phyloP scores from a whole-genome alignment of 352 stramenopile genomes.

The Phytophthora pisi region DNA sequence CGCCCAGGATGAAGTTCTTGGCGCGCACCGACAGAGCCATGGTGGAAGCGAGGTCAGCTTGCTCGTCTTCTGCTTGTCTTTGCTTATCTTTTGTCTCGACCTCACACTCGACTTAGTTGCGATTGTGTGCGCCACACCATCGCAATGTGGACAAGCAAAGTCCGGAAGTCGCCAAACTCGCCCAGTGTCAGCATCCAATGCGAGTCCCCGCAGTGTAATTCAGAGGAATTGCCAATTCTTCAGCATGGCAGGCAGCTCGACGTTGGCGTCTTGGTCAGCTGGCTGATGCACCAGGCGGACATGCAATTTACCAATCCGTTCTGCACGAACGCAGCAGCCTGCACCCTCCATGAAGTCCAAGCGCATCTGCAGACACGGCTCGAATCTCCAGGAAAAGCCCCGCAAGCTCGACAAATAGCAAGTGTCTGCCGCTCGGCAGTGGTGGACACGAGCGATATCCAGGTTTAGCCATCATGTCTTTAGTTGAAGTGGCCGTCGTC shows the following conservation, averaged over 20 bases:
- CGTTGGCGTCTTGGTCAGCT: not conserved
- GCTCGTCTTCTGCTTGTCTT: not conserved
- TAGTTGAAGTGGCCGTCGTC: not conserved
- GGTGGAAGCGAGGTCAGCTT: not conserved
- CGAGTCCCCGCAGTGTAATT: no score
- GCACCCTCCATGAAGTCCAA: not conserved
- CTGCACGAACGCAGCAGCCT: not conserved
- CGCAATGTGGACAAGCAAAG: not conserved
- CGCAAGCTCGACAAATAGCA: not conserved
- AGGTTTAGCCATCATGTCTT: not conserved
- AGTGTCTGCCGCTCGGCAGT: not conserved
- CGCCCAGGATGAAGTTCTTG: conserved; percentile 81
- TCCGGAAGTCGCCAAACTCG: no score
- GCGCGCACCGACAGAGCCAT: conserved; percentile 74
- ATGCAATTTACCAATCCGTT: not conserved
- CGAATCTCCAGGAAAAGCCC: no score
- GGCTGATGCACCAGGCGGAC: not conserved
- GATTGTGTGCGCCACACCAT: not conserved
- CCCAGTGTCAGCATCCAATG: no score
- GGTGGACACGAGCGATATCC: not conserved
- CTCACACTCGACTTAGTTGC: not conserved
- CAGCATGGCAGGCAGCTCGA: not conserved
- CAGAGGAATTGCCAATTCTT: not conserved
- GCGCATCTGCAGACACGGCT: no score
- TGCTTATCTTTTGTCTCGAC: not conserved